Conservation (phyloP, 2,329 filamentous ascomycete genomes). For the Aspergillus tanneri region DNA sequence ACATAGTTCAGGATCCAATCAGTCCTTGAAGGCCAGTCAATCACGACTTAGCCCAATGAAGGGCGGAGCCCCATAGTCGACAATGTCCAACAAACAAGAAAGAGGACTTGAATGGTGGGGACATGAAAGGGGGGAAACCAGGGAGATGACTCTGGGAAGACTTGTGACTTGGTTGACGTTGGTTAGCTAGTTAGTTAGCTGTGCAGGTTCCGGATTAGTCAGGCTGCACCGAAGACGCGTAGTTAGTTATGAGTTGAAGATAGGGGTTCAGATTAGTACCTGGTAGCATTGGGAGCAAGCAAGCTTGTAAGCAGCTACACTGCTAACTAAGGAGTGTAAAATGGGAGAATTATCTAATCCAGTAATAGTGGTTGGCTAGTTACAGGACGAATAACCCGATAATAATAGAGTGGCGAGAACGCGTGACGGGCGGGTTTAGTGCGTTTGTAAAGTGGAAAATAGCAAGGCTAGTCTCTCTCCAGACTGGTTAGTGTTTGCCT, state of each 20-base stretch:
- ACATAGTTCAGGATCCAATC: constrained; percentile 23
- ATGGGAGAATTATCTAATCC: no score
- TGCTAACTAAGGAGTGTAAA: no score
- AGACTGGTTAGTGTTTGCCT: background rate
- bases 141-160: background rate
- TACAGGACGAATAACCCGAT: background rate
- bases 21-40: constrained; percentile 10
- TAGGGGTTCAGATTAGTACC: no score
- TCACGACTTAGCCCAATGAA: constrained; percentile 23
- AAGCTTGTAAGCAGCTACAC: no score
- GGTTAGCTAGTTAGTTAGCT: no score
- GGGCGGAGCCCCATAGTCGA: constrained; percentile 20
- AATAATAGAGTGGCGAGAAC: constrained; percentile 10
- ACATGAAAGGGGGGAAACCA: background rate
- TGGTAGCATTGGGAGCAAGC: no score
- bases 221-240: no score
- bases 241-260: no score
- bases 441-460: background rate
- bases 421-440: constrained; percentile 3
- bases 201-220: constrained; percentile 1
- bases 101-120: background rate
- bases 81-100: constrained; percentile 8
- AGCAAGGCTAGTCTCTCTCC: background rate
- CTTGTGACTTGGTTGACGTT: background rate
- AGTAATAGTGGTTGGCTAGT: no score